phyloP scores from a whole-genome alignment of 169 alveolate genomes.

The Miamiensis avidus region DNA sequence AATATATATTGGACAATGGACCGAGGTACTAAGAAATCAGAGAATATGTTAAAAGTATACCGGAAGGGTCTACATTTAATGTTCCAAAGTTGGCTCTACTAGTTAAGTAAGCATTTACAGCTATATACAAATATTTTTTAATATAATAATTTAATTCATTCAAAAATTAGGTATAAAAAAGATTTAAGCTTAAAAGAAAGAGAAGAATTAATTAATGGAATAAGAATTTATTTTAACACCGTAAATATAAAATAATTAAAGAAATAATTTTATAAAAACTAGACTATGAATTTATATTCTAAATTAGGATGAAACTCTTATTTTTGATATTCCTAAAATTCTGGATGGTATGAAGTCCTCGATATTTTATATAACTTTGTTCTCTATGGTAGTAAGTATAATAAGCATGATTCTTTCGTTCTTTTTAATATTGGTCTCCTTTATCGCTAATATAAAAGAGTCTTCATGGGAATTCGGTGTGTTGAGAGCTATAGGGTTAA shows the following conservation, averaged over 20 bases:
- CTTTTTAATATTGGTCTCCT: slow-evolving; percentile 77
- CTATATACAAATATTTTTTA: no score
- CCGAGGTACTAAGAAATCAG: neutral
- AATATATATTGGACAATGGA: slow-evolving; percentile 3
- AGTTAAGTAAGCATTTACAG: neutral
- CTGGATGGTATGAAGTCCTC: slow-evolving; percentile 57
- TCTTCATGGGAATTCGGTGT: slow-evolving; percentile 87
- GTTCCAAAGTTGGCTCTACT: slow-evolving; percentile 60
- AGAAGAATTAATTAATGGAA: slow-evolving; percentile 68
- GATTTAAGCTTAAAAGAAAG: slow-evolving; percentile 49
- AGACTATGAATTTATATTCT: no score
- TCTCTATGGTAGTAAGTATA: slow-evolving; percentile 75
- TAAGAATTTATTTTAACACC: slow-evolving; percentile 66
- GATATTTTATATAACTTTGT: slow-evolving; percentile 55
- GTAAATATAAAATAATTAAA: neutral
- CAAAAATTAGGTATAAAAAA: slow-evolving; percentile 52
- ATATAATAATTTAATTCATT: no score
- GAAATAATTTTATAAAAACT: no score
- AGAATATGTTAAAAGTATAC: slow-evolving; percentile 22
- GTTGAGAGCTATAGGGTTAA: slow-evolving; percentile 83
- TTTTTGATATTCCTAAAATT: slow-evolving; percentile 56
- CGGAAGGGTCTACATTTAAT: slow-evolving; percentile 43
- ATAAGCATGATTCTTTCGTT: slow-evolving; percentile 79
- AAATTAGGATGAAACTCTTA: slow-evolving; percentile 37
- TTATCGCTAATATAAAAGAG: slow-evolving; percentile 84